phyloP scores from a whole-genome alignment of 2,329 filamentous ascomycete genomes.

The Aspergillus candidus region DNA sequence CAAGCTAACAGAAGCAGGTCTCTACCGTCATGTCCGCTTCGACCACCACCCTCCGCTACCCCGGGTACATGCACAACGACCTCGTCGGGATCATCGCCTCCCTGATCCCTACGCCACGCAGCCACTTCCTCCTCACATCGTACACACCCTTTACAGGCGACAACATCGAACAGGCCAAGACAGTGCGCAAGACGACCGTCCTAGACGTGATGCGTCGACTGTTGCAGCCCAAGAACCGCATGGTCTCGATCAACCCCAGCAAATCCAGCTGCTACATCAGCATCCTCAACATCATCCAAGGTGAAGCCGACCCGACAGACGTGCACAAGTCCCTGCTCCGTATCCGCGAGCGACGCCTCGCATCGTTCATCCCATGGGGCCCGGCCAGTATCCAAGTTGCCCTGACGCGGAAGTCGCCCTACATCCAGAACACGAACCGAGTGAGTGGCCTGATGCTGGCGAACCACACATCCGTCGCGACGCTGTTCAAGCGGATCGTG shows the following conservation, averaged over 20 bases:
- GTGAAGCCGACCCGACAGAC: slow-evolving; percentile 95
- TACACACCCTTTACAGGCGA: slow-evolving; percentile 98
- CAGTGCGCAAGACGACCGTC: slow-evolving; percentile 95
- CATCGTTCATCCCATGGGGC: slow-evolving; percentile 97
- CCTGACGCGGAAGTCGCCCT: slow-evolving; percentile 91
- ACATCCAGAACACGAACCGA: slow-evolving; percentile 86
- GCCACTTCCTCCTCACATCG: slow-evolving; percentile 96
- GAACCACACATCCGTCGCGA: slow-evolving; percentile 95
- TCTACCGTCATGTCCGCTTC: slow-evolving; percentile 98
- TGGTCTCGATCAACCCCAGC: slow-evolving; percentile 91
- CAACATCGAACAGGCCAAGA: slow-evolving; percentile 94
- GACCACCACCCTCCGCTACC: slow-evolving; percentile 92
- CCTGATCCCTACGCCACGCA: slow-evolving; percentile 89
- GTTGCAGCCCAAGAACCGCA: slow-evolving; percentile 95
- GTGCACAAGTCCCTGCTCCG: slow-evolving; percentile 95
- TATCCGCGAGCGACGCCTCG: slow-evolving; percentile 87
- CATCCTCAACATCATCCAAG: slow-evolving; percentile 97
- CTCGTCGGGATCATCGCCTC: slow-evolving; percentile 94
- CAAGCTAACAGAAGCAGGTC: slow-evolving; percentile 45
- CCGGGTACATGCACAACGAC: slow-evolving; percentile 99
- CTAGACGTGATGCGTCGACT: slow-evolving; percentile 94
- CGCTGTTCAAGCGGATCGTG: slow-evolving; percentile 90
- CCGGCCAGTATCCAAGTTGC: slow-evolving; percentile 97
- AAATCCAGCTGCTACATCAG: slow-evolving; percentile 99
- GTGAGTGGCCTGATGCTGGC: slow-evolving; percentile 96